Evolutionary conservation across 352 stramenopile genomes (phyloP), one percentile per base, ranked within the genome.

Genomic region (Pythium phragmiticola): DNA sequence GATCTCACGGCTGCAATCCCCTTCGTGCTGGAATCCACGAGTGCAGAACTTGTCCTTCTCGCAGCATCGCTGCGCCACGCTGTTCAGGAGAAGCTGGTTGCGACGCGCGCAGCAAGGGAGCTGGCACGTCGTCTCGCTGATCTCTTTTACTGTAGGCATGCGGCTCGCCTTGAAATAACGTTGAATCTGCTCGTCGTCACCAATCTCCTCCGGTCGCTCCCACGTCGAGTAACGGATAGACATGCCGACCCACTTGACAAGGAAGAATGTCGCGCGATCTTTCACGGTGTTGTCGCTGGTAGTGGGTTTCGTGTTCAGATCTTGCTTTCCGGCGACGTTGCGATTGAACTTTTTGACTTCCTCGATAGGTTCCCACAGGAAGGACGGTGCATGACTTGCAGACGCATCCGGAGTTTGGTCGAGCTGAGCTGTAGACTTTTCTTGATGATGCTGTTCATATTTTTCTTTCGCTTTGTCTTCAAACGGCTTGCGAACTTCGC

Each of bases 131-230:
- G 82, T 90, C 51, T 92, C 82, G 30, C 73, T 46, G 39, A 96
- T 87, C 43, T 96, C 88, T 59, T 95, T 94, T 5, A 80, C 73
- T 33, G 78, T 94, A 7, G 88, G 88, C 21, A 94, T 70, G 14
- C 86, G 86, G 36, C 82, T 94, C 48, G 92, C 87, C 68, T 94
- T 94, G 74, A 95, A 94, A 61, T 96, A 96, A 7, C 88, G 76
- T 62, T 95, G 85, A 46, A 96, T 92, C 43, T 95, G 84, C 49
- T 92, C 86, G 63, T 95, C 86, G 23, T 95, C 88, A 19, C 88
- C 87, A 63, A 96, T 96, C 62, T 96, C 88, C 63, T 96, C 84
- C 0, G 86, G 81, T 4, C 84, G 82, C 57, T 96, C 88, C 88
- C 88, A 96, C 21, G 88, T 96, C 39, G 86, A 94, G 49, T 87